A percentile compares a stretch with the other conserved stretches of the same genome.
Evolutionary conservation across 257 asterid species (phyloP).

Genomic region (Cinchona pubescens): DNA sequence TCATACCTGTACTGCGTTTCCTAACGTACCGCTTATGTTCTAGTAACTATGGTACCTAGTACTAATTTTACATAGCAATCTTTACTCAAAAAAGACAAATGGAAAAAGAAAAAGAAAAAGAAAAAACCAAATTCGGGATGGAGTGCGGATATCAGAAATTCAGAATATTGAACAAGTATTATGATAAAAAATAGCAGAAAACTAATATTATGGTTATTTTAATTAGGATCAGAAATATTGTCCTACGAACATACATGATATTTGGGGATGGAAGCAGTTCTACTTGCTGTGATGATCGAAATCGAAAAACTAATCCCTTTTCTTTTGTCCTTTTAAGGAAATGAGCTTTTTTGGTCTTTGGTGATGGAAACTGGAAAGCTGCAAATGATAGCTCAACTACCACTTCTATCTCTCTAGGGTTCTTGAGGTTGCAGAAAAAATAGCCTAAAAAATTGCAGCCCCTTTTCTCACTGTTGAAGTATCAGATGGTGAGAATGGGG

Average conservation of each 20-base stretch:
- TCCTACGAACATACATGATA: not conserved
- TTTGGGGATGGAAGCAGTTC: not conserved
- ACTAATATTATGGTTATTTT: too few relatives aligned
- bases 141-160: too few relatives aligned
- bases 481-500: not conserved
- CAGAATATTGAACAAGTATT: too few relatives aligned
- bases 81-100: too few relatives aligned
- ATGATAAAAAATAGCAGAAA: too few relatives aligned
- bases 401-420: not conserved
- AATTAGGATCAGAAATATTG: too few relatives aligned
- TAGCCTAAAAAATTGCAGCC: not conserved
- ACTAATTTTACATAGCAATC: too few relatives aligned
- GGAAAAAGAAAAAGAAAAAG: too few relatives aligned
- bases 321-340: not conserved
- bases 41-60: too few relatives aligned
- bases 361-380: not conserved
- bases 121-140: too few relatives aligned
- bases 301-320: not conserved
- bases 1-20: too few relatives aligned
- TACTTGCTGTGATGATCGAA: not conserved
- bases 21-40: too few relatives aligned
- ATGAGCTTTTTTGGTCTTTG: not conserved
- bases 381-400: not conserved
- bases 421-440: not conserved
- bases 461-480: not conserved